Evolutionary conservation across 2,329 filamentous ascomycete genomes (phyloP), one percentile per base, ranked within the genome.

Genomic region (Canariomyces notabilis): DNA sequence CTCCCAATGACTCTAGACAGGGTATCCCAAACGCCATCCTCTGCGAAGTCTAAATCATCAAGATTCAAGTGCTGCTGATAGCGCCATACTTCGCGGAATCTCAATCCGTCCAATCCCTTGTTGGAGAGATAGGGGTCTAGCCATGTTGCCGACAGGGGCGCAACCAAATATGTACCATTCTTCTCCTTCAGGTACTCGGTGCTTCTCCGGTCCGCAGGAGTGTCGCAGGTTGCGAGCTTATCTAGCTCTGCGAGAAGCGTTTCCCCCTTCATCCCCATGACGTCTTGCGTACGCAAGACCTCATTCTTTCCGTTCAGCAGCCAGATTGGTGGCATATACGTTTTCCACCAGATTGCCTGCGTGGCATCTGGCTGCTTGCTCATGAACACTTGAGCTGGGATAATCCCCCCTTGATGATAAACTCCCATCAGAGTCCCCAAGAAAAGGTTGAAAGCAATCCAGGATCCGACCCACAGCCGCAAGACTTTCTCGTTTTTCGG

Each of bases 331-430:
- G 87, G 87, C 61, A 82, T 86, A 61, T 90, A 90, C 1, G 87
- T 90, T 64, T 89, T 90, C 87, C 87, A 91, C 87, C 87, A 91
- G 41, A 87, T 73, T 3, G 83, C 83, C 26, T 83, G 75, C 2
- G 80, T 82, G 7, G 85, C 80, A 52, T 85, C 82, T 4, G 79
- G 74, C 54, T 86, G 82, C 44, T 77, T 78, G 59, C 81, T 85
- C 59, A 91, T 73, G 61, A 87, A 87, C 1, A 85, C 79, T 59
- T 91, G 87, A 6, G 80, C 81, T 0, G 86, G 84, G 1, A 91
- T 75, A 20, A 90, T 79, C 35, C 87, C 87, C 21, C 84, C 87
- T 66, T 91, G 87, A 63, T 91, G 87, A 60, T 88, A 91, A 4
- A 80, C 70, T n/a, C 87, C 87, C 83, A 90, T 89, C 37, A 91